Conservation (phyloP, 2,329 filamentous ascomycete species). For the Calonectria multiphialidica region DNA sequence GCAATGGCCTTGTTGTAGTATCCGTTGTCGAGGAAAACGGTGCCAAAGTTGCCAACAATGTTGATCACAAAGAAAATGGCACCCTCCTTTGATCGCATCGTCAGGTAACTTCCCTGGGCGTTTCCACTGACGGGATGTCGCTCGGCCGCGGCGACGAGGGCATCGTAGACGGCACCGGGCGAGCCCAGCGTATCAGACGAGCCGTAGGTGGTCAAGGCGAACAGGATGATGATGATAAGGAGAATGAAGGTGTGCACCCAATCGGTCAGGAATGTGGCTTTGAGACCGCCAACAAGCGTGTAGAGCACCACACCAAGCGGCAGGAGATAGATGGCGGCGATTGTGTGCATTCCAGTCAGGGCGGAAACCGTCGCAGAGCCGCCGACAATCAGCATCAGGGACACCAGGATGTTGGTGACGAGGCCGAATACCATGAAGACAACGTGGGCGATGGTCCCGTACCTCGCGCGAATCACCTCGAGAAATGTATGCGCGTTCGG, state of each 20-base stretch:
- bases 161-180: conserved; percentile 82
- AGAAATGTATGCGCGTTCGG: conserved; percentile 90
- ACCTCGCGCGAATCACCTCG: conserved; percentile 85
- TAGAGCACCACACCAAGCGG: conserved; percentile 80
- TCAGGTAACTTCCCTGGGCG: conserved; percentile 84
- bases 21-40: conserved; percentile 87
- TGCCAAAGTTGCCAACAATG: conserved; percentile 84
- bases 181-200: conserved; percentile 80
- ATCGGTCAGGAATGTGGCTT: conserved; percentile 88
- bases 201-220: conserved; percentile 85
- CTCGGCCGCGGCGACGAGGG: conserved; percentile 75
- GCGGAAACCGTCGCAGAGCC: conserved; percentile 71
- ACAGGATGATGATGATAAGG: conserved; percentile 87
- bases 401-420: conserved; percentile 88
- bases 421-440: conserved; percentile 87
- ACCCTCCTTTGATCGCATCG: conserved; percentile 79
- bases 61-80: conserved; percentile 94
- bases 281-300: conserved; percentile 83
- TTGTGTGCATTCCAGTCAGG: conserved; percentile 64
- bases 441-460: conserved; percentile 77
- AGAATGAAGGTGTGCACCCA: conserved; percentile 90
- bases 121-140: conserved; percentile 85
- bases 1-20: conserved; percentile 97
- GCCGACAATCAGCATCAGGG: conserved; percentile 89
- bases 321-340: conserved; percentile 86